These are phyloP conservation scores for Spinacia oleracea DNA, from an alignment of 179 eudicot species.

Conservation along the genomic window DNA sequence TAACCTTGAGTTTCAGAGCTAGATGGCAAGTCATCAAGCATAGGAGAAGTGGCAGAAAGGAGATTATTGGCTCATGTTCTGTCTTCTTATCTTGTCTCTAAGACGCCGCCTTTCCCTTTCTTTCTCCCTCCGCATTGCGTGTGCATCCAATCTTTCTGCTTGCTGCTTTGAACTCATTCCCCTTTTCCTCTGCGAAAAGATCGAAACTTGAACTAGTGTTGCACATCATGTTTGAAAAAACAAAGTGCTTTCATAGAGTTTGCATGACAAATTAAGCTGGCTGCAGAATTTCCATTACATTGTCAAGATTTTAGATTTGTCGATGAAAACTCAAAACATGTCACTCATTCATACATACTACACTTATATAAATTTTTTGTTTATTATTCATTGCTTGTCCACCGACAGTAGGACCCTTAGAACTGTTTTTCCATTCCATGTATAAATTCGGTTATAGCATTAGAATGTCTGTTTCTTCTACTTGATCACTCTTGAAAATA, in stretches of 20 bases:
- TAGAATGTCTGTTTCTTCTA: too few species aligned
- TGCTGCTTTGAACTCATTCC: constrained; percentile 22
- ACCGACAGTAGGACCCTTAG: too few species aligned
- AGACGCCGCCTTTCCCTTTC: constrained; percentile 47
- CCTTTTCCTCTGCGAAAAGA: neutral
- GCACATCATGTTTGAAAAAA: neutral
- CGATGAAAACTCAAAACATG: too few species aligned
- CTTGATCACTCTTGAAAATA: too few species aligned
- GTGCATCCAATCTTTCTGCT: constrained; percentile 21
- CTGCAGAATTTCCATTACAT: too few species aligned
- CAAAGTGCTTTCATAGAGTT: neutral
- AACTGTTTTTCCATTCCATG: too few species aligned
- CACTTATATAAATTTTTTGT: too few species aligned
- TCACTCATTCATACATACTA: too few species aligned
- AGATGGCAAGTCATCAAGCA: neutral
- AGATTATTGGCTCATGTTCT: constrained; percentile 41
- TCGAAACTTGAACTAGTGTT: neutral
- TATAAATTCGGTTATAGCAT: too few species aligned
- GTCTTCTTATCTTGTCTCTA: constrained; percentile 51
- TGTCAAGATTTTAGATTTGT: too few species aligned
- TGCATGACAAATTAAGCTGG: too few species aligned
- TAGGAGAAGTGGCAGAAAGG: neutral
- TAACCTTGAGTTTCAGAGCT: constrained; percentile 26
- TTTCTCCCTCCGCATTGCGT: constrained; percentile 38
- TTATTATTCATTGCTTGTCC: too few species aligned